These are phyloP conservation scores for Pleurozium schreberi DNA, from an alignment of 225 moss, liverwort and hornwort genomes.

Conservation along the genomic window DNA sequence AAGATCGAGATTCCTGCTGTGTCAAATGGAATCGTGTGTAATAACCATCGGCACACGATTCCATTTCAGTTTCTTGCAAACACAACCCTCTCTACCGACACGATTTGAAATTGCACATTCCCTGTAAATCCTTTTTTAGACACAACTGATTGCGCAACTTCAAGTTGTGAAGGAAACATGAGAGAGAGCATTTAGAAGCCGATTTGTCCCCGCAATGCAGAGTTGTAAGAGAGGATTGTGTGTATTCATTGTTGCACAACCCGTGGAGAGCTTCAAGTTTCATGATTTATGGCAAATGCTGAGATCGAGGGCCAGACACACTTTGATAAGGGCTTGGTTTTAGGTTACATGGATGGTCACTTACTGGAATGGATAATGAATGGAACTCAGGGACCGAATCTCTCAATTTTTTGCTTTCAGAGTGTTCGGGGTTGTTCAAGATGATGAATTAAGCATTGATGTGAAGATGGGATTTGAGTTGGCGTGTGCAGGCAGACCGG, in stretches of 20 bases:
- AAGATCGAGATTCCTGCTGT: background rate
- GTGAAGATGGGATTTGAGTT: background rate
- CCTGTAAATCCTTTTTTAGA: too few species aligned
- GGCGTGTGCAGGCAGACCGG: constrained; percentile 24
- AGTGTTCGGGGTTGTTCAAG: background rate
- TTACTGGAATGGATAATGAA: background rate
- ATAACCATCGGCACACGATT: background rate
- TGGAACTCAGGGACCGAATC: background rate
- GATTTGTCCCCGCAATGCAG: background rate
- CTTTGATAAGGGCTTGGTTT: background rate
- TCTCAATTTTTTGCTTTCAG: background rate
- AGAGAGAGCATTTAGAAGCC: background rate
- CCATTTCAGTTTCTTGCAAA: background rate
- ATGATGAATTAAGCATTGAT: background rate
- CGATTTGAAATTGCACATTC: background rate
- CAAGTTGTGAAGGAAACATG: background rate
- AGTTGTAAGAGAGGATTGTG: background rate
- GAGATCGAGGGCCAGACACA: background rate
- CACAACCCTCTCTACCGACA: background rate
- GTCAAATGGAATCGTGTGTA: background rate
- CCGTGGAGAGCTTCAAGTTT: background rate
- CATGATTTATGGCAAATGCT: background rate
- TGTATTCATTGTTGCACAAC: background rate
- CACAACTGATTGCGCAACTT: background rate
- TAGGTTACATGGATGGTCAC: background rate